Evolutionary conservation across 1,284 basidiomycete genomes (phyloP).

Genomic region (Ganoderma lingzhi): DNA sequence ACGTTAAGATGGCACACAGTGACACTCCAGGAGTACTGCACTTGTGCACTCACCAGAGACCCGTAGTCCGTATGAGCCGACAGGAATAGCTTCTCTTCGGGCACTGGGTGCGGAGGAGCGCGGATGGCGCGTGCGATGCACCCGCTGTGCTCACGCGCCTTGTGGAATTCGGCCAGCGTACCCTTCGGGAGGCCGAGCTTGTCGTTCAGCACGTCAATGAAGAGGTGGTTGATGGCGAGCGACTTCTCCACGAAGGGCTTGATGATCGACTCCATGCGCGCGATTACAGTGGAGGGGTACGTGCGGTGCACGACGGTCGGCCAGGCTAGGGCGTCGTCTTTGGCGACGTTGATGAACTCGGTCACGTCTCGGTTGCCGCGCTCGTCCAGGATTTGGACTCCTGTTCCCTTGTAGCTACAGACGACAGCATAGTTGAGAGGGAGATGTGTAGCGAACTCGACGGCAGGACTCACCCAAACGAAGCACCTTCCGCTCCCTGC

Average conservation of each 20-base stretch:
- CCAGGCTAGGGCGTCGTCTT: slow-evolving; percentile 44
- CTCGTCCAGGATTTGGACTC: slow-evolving; percentile 43
- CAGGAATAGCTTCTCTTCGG: slow-evolving; percentile 34
- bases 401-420: slow-evolving; percentile 43
- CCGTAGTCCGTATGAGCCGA: slow-evolving; percentile 47
- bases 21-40: too few relatives aligned
- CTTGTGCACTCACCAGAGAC: too few relatives aligned
- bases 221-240: slow-evolving; percentile 40
- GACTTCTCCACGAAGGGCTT: slow-evolving; percentile 43
- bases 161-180: slow-evolving; percentile 28
- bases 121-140: slow-evolving; percentile 42
- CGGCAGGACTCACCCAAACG: slow-evolving; percentile 38
- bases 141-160: slow-evolving; percentile 26
- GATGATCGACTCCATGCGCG: slow-evolving; percentile 40
- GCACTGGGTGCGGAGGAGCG: slow-evolving; percentile 29
- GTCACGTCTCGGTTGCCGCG: slow-evolving; percentile 41
- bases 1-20: too few relatives aligned
- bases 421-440: not conserved
- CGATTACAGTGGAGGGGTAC: slow-evolving; percentile 43
- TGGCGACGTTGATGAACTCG: slow-evolving; percentile 43
- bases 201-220: slow-evolving; percentile 44
- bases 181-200: slow-evolving; percentile 36
- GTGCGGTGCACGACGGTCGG: slow-evolving; percentile 38
- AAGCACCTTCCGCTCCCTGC: slow-evolving; percentile 43
- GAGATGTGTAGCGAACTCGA: not conserved